phyloP scores from a whole-genome alignment of 2,329 filamentous ascomycete genomes.

The Trichophyton benhamiae region DNA sequence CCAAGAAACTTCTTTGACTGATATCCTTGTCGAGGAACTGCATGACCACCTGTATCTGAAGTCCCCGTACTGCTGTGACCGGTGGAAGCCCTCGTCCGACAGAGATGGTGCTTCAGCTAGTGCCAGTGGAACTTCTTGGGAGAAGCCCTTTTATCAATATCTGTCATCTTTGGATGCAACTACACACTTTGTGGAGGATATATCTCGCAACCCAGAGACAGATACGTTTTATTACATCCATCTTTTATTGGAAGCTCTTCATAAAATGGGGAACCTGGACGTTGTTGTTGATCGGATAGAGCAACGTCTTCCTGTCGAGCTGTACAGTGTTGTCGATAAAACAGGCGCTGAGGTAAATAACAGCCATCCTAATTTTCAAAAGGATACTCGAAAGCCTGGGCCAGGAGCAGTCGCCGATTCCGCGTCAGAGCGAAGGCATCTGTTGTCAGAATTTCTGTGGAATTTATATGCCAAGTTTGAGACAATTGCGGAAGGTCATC shows the following conservation, averaged over 20 bases:
- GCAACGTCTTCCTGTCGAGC: conserved; percentile 80
- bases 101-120: conserved; percentile 23
- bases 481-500: conserved; percentile 88
- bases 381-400: conserved; percentile 39
- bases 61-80: conserved; percentile 90
- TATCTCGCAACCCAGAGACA: conserved; percentile 82
- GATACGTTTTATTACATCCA: conserved; percentile 92
- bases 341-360: conserved; percentile 90
- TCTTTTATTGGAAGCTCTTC: conserved; percentile 74
- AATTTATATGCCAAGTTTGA: conserved; percentile 94
- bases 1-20: conserved; percentile 81
- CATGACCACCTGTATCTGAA: conserved; percentile 97
- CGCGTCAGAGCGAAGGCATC: conserved; percentile 65
- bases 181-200: conserved; percentile 61
- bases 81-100: conserved; percentile 65
- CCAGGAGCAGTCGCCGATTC: conserved; percentile 55
- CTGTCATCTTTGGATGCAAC: conserved; percentile 45
- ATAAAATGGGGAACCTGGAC: conserved; percentile 77
- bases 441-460: conserved; percentile 84
- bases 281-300: conserved; percentile 81
- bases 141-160: conserved; percentile 45
- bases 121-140: conserved; percentile 32
- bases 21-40: conserved; percentile 92
- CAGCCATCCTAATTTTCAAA: conserved; percentile 56
- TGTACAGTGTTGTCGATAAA: conserved; percentile 88